Percentiles rank a stretch among this genome's conserved stretches.
These are phyloP conservation scores for Meyerozyma elateridarum DNA, from an alignment of 1,139 yeast genomes.

Conservation along the genomic window DNA sequence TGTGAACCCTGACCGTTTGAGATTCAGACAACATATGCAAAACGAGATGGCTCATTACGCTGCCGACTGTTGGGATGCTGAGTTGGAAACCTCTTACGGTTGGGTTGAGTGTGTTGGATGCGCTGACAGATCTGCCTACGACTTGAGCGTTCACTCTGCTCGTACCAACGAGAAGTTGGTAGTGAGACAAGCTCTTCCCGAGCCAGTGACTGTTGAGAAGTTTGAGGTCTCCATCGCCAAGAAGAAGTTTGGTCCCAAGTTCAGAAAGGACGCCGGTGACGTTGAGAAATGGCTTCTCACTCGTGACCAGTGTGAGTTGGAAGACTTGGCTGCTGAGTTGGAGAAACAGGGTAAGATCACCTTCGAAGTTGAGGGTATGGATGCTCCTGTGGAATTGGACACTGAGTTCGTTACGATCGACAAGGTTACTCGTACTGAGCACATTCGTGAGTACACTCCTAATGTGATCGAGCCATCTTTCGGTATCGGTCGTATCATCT, in stretches of 20 bases:
- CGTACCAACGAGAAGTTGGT: constrained; percentile 92
- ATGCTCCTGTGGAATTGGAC: constrained; percentile 61
- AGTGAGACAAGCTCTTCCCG: constrained; percentile 84
- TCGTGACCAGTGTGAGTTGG: constrained; percentile 84
- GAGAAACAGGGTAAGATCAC: constrained; percentile 58
- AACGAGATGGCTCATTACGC: constrained; percentile 99
- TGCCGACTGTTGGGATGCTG: constrained; percentile 99
- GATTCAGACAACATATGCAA: constrained; percentile 98
- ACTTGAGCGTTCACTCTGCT: constrained; percentile 90
- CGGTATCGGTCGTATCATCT: constrained; percentile 97
- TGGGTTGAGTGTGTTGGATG: constrained; percentile 99
- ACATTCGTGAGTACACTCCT: constrained; percentile 92
- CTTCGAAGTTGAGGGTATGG: constrained; percentile 57
- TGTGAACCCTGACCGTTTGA: constrained; percentile 72
- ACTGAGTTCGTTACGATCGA: constrained; percentile 67
- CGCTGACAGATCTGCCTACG: constrained; percentile 99
- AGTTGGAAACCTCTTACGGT: constrained; percentile 90
- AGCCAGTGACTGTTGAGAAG: constrained; percentile 77
- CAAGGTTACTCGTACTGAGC: constrained; percentile 77
- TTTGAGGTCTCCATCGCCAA: constrained; percentile 83
- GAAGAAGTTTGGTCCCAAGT: constrained; percentile 96
- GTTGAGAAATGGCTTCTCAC: constrained; percentile 76
- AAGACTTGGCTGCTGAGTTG: constrained; percentile 68
- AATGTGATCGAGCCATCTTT: constrained; percentile 98
- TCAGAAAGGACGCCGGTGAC: constrained; percentile 93